Evolutionary conservation across 768 basidiomycete species (phyloP), one percentile per base, ranked within the genome.

Genomic region (Gautieria morchelliformis): DNA sequence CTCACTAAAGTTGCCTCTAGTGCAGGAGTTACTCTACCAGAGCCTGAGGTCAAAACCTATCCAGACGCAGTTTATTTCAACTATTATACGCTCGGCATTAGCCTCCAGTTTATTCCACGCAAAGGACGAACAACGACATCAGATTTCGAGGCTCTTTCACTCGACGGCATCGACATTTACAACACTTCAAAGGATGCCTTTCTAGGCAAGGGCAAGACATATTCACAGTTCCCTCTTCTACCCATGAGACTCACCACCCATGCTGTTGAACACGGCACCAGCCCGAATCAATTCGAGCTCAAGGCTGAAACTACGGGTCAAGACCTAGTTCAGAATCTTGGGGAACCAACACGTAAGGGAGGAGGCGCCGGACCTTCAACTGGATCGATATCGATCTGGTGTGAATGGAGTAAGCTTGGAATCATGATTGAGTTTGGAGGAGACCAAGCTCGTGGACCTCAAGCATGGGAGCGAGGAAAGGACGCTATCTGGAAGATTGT

Each of bases 281-380:
- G 63, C 4, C 50, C 5, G 10, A 30, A 19, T 44, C 72, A 9
- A 62, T 64, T 87, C 27, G 68, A 72, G 15, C 66, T 89, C 8
- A 67, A 65, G 7, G 67, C 67, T 32, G 73, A 73, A 49, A 84
- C 82, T 22, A 81, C 80, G 11, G 94, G 92, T 2, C 84, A 85
- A 64, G 83, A 91, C 0, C 83, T 98, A 59, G 87, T 96, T 9
- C 63, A 69, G 27, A 67, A 69, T 46, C 67, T 96, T 46, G 93
- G 93, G 10, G 94, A 97, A 69, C 94, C 94, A 7, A 81, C 81
- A 65, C 77, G 89, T 60, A 98, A 96, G 68, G 94, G 94, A 7
- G 93, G 93, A 20, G 93, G 94, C 1, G 74, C 82, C 9, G 90
- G 90, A 0, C 89, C 90, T 12, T 86, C 85, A 20, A 81, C 83